Conservation (phyloP, 495 filamentous ascomycete genomes). For the Talaromyces stipitatus region DNA sequence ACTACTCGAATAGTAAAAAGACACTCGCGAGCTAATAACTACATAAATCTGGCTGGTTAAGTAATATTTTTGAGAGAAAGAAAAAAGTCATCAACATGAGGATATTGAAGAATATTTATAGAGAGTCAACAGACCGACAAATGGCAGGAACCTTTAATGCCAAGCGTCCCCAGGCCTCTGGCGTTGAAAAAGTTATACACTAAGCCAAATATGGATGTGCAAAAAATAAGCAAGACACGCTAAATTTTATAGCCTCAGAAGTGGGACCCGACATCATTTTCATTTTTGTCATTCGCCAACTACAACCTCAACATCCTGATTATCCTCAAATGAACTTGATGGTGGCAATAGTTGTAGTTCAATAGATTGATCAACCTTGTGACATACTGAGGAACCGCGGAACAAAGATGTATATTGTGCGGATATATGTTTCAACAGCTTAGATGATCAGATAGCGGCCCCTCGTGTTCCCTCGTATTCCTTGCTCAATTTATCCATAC, state of each 20-base stretch:
- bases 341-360: too few species aligned
- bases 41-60: neutral
- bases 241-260: neutral
- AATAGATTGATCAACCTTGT: too few species aligned
- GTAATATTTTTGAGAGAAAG: too few species aligned
- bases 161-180: neutral
- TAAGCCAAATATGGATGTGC: neutral
- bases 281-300: too few species aligned
- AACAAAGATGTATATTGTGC: neutral
- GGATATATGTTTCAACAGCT: neutral
- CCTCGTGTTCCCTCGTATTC: neutral
- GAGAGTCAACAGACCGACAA: neutral
- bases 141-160: too few species aligned
- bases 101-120: too few species aligned
- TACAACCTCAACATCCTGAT: too few species aligned
- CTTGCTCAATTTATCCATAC: neutral
- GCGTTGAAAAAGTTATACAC: neutral
- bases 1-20: neutral
- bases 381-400: neutral
- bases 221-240: neutral
- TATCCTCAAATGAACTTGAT: too few species aligned
- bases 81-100: too few species aligned
- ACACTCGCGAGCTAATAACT: neutral
- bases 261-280: neutral
- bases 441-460: neutral